phyloP scores from a whole-genome alignment of 2,329 filamentous ascomycete genomes.

The Tolypocladium nubicola region DNA sequence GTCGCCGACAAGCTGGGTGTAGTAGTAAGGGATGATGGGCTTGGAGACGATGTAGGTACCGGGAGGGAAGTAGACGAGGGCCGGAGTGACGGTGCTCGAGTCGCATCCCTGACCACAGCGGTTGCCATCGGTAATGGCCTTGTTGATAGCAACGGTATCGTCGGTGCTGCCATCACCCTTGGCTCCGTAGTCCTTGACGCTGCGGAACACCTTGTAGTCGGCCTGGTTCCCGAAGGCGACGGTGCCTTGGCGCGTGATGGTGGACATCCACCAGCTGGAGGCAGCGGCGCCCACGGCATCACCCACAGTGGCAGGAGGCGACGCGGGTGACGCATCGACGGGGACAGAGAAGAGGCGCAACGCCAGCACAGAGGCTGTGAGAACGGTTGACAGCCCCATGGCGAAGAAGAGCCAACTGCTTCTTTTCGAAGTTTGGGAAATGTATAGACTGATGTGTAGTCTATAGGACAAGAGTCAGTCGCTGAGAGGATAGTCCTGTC shows the following conservation, averaged over 20 bases:
- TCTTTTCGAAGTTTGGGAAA: neutral
- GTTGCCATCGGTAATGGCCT: constrained; percentile 63
- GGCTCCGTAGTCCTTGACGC: constrained; percentile 67
- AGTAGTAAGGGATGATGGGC: constrained; percentile 80
- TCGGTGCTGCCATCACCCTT: constrained; percentile 60
- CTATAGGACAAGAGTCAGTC: neutral
- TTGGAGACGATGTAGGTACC: constrained; percentile 75
- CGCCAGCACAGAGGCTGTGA: constrained; percentile 32
- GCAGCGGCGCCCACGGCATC: constrained; percentile 12
- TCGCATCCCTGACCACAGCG: constrained; percentile 77
- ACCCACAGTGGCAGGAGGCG: constrained; percentile 9
- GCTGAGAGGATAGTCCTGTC: neutral
- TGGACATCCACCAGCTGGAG: constrained; percentile 60
- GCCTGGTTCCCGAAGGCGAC: constrained; percentile 43
- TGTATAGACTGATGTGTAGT: neutral
- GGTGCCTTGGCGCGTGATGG: constrained; percentile 57
- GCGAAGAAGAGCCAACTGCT: constrained; percentile 23
- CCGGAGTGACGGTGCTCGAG: constrained; percentile 73
- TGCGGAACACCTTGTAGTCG: constrained; percentile 63
- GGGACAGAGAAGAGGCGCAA: constrained; percentile 28
- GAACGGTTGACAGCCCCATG: constrained; percentile 33
- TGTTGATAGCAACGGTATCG: constrained; percentile 83
- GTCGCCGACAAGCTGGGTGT: constrained; percentile 87
- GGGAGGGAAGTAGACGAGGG: constrained; percentile 82
- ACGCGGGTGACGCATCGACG: constrained; percentile 20